Conservation (phyloP, 1,284 basidiomycete genomes). For the Pseudozyma tsukubaensis region DNA sequence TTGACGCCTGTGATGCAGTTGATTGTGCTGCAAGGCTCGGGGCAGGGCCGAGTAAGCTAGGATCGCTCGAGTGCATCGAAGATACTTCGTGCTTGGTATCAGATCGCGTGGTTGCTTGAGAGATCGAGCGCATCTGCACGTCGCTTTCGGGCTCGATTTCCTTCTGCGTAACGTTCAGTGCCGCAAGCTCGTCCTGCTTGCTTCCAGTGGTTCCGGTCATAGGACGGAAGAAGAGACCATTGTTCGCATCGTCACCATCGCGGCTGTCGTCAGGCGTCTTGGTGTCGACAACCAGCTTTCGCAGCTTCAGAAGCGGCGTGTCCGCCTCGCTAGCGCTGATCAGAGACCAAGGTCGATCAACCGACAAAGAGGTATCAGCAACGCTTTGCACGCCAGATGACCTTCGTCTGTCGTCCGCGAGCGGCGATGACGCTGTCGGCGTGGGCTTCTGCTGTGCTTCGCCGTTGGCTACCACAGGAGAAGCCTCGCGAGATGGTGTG, state of each 20-base stretch:
- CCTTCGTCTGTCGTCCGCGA: constrained; percentile 1
- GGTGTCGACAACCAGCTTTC: constrained; percentile 47
- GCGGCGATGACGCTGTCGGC: constrained; percentile 2
- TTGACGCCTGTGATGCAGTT: constrained; percentile 10
- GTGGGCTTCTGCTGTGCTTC: constrained; percentile 13
- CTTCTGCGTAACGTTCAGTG: too few relatives aligned
- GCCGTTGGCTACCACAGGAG: neutral
- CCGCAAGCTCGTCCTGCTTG: too few relatives aligned
- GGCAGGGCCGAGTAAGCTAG: constrained; percentile 24
- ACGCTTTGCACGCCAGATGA: constrained; percentile 26
- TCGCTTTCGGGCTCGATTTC: neutral
- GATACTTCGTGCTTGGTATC: constrained; percentile 41
- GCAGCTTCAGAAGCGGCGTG: constrained; percentile 46
- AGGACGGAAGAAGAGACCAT: constrained; percentile 42
- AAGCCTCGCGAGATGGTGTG: constrained; percentile 12
- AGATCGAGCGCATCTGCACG: constrained; percentile 24
- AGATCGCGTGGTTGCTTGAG: constrained; percentile 30
- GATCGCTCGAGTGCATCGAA: constrained; percentile 26
- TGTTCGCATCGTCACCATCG: constrained; percentile 12
- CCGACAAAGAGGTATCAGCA: constrained; percentile 24
- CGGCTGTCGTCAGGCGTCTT: constrained; percentile 29
- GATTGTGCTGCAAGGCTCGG: constrained; percentile 14
- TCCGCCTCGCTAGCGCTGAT: constrained; percentile 47
- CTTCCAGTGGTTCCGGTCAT: neutral
- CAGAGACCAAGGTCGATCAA: constrained; percentile 48